Evolutionary conservation across 2,329 filamentous ascomycete genomes (phyloP).

Genomic region (Stemphylium vesicarium): DNA sequence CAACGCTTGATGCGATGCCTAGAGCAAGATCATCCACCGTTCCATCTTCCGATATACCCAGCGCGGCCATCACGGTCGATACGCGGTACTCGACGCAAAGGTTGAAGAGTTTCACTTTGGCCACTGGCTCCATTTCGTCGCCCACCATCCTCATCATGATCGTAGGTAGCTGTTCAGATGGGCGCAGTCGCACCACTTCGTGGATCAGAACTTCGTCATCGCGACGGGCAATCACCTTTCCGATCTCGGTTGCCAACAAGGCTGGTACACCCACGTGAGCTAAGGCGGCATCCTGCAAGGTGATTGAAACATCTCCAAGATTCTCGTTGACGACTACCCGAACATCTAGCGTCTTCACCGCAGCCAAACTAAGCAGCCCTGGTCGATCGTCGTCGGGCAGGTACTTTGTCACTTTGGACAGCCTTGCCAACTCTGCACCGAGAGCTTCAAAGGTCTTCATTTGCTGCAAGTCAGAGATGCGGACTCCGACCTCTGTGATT

Average conservation of each 20-base stretch:
- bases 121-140: constrained; percentile 89
- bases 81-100: constrained; percentile 88
- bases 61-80: constrained; percentile 78
- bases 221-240: constrained; percentile 65
- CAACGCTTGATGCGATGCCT: constrained; percentile 79
- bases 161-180: constrained; percentile 62
- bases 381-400: constrained; percentile 94
- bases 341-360: constrained; percentile 68
- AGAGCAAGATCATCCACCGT: constrained; percentile 72
- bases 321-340: constrained; percentile 69
- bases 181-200: constrained; percentile 56
- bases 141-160: constrained; percentile 90
- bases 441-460: constrained; percentile 73
- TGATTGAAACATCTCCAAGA: constrained; percentile 65
- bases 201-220: constrained; percentile 78
- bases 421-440: constrained; percentile 77
- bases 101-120: constrained; percentile 88
- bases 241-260: constrained; percentile 78
- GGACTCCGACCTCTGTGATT: constrained; percentile 68
- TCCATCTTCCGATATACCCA: constrained; percentile 71
- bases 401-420: constrained; percentile 91
- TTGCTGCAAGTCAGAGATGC: constrained; percentile 68
- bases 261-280: constrained; percentile 80
- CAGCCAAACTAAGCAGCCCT: constrained; percentile 77
- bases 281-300: constrained; percentile 33